These are phyloP conservation scores for Leptodermis oblonga DNA, from an alignment of 257 asterid genomes.

Conservation along the genomic window DNA sequence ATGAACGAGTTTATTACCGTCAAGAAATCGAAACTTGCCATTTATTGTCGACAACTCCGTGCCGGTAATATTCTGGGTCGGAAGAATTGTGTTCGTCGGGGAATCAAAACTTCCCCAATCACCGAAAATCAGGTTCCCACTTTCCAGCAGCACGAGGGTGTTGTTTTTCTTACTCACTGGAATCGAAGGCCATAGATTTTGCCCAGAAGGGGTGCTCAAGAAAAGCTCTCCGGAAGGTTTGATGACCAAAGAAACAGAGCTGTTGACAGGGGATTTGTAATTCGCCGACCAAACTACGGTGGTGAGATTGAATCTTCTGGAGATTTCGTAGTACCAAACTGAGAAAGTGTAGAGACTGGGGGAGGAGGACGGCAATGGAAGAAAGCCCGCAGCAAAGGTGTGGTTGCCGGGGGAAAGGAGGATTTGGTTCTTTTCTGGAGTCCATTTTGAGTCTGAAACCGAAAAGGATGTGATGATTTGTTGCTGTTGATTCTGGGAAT, in stretches of 20 bases:
- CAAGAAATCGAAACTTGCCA: constrained; percentile 42
- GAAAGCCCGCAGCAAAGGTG: constrained; percentile 33
- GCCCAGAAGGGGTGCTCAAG: constrained; percentile 36
- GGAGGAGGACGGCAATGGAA: constrained; percentile 24
- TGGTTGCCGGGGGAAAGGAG: constrained; percentile 51
- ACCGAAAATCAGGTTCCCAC: constrained; percentile 57
- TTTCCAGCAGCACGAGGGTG: constrained; percentile 33
- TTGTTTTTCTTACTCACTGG: constrained; percentile 24
- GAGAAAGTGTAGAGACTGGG: constrained; percentile 51
- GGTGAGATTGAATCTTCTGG: constrained; percentile 12
- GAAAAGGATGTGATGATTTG: constrained; percentile 31
- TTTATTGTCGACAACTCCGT: constrained; percentile 34
- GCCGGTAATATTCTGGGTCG: constrained; percentile 44
- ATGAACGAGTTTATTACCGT: constrained; percentile 38
- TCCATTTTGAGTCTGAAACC: constrained; percentile 49
- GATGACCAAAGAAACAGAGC: constrained; percentile 45
- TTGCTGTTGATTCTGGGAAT: constrained; percentile 28
- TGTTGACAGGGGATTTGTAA: constrained; percentile 33
- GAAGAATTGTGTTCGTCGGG: constrained; percentile 65
- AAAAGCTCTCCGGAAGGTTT: constrained; percentile 48
- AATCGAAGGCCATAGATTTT: constrained; percentile 47
- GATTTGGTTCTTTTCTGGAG: constrained; percentile 44
- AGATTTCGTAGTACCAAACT: constrained; percentile 47
- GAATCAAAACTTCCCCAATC: constrained; percentile 48
- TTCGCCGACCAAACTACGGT: constrained; percentile 59